Evolutionary conservation across 352 stramenopile genomes (phyloP).

Genomic region (Phytophthora pluvialis): DNA sequence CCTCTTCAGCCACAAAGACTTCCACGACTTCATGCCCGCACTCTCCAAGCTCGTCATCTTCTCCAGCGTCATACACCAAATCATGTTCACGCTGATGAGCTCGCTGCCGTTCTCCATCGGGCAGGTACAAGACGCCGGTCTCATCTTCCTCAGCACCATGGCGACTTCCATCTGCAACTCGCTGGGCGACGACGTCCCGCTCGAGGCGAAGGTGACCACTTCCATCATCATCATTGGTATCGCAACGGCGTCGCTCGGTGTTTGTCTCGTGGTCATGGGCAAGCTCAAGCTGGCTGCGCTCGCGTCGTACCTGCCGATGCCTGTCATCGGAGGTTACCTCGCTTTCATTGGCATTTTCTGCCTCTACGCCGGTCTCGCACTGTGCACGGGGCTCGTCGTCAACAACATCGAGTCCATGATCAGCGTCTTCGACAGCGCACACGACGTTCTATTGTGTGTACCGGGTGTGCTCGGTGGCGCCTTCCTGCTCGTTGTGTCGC

Average conservation of each 20-base stretch:
- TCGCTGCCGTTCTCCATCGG: conserved; percentile 96
- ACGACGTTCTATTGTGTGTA: conserved; percentile 82
- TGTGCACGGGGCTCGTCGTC: conserved; percentile 90
- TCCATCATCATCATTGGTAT: conserved; percentile 93
- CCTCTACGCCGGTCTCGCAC: conserved; percentile 88
- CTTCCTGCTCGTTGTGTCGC: conserved; percentile 80
- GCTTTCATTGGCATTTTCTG: conserved; percentile 98
- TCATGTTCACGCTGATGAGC: conserved; percentile 89
- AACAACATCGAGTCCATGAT: conserved; percentile 83
- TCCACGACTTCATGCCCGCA: conserved; percentile 84
- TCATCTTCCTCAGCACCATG: conserved; percentile 98
- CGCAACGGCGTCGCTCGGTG: conserved; percentile 90
- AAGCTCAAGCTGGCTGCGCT: conserved; percentile 92
- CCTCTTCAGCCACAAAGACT: conserved; percentile 93
- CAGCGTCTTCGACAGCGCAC: conserved; percentile 53
- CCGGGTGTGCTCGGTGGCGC: conserved; percentile 87
- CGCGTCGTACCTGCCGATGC: conserved; percentile 96
- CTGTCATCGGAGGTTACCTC: conserved; percentile 97
- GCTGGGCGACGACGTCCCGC: conserved; percentile 61
- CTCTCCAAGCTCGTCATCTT: conserved; percentile 96
- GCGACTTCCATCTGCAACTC: conserved; percentile 87
- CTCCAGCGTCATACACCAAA: conserved; percentile 94
- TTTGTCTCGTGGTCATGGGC: conserved; percentile 93
- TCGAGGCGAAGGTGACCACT: conserved; percentile 92
- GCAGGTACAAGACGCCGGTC: conserved; percentile 97